phyloP scores from a whole-genome alignment of 768 basidiomycete genomes.

The Termitomyces heimii region DNA sequence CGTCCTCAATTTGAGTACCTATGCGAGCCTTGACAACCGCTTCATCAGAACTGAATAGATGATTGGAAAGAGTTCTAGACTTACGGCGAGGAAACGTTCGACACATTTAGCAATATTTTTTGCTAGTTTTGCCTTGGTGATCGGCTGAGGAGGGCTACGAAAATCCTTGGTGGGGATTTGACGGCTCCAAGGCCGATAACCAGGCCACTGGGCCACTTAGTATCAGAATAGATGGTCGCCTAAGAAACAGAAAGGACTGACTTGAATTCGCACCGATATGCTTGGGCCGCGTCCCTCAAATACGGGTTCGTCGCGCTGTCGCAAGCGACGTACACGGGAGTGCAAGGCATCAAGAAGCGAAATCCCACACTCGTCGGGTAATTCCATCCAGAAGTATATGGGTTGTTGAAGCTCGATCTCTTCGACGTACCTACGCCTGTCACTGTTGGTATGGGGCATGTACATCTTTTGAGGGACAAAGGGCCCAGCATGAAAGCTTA shows the following conservation, averaged over 20 bases:
- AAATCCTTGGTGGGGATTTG: slow-evolving; percentile 84
- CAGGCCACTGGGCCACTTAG: slow-evolving; percentile 57
- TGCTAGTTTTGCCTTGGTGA: slow-evolving; percentile 70
- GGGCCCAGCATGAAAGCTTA: slow-evolving; percentile 28
- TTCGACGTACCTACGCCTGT: slow-evolving; percentile 70
- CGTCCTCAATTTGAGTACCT: slow-evolving; percentile 53
- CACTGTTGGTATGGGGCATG: slow-evolving; percentile 71
- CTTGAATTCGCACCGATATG: slow-evolving; percentile 75
- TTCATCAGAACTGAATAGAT: slow-evolving; percentile 5
- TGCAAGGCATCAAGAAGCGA: slow-evolving; percentile 58
- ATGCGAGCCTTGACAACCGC: slow-evolving; percentile 38
- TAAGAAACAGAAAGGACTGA: slow-evolving; percentile 20
- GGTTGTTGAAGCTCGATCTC: slow-evolving; percentile 60
- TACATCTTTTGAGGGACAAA: slow-evolving; percentile 71
- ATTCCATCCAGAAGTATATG: slow-evolving; percentile 53
- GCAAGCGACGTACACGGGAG: slow-evolving; percentile 49
- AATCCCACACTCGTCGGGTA: slow-evolving; percentile 55
- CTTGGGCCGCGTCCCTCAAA: slow-evolving; percentile 73
- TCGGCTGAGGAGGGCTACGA: slow-evolving; percentile 69
- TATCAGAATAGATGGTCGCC: slow-evolving; percentile 6
- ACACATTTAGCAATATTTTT: slow-evolving; percentile 79
- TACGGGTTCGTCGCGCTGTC: slow-evolving; percentile 56
- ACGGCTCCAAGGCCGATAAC: slow-evolving; percentile 70
- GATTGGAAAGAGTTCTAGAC: slow-evolving; percentile 14
- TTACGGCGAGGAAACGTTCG: slow-evolving; percentile 57